These are phyloP conservation scores for Pouteria campechiana DNA, from an alignment of 179 eudicot genomes.

Conservation along the genomic window DNA sequence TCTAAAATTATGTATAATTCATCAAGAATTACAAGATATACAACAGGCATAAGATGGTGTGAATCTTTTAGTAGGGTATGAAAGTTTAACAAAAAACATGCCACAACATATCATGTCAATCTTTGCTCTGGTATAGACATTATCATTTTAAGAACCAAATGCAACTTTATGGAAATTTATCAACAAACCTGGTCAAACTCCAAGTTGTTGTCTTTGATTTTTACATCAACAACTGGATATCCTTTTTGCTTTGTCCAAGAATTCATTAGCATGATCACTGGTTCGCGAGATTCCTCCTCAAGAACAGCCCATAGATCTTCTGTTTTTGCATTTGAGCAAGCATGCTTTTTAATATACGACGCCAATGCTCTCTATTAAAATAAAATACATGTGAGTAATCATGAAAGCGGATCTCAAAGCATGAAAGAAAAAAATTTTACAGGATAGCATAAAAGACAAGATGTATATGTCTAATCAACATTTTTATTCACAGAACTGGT, in stretches of 20 bases:
- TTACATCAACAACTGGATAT: constrained; percentile 83
- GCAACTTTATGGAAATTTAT: no score
- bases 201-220: constrained; percentile 48
- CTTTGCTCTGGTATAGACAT: no score
- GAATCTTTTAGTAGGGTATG: no score
- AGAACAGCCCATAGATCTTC: constrained; percentile 96
- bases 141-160: no score
- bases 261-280: constrained; percentile 77
- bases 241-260: constrained; percentile 97
- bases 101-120: no score
- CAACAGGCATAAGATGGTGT: no score
- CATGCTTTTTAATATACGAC: constrained; percentile 66
- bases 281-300: constrained; percentile 86
- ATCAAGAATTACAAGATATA: no score
- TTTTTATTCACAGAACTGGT: no score
- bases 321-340: constrained; percentile 95
- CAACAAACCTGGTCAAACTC: constrained; percentile 77
- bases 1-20: no score
- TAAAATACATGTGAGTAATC: not conserved
- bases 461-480: no score
- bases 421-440: not conserved
- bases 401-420: no score
- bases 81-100: no score
- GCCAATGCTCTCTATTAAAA: constrained; percentile 75
- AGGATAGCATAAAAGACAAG: not conserved